Conservation (phyloP, 179 eudicot species). For the Beta macrorhiza region DNA sequence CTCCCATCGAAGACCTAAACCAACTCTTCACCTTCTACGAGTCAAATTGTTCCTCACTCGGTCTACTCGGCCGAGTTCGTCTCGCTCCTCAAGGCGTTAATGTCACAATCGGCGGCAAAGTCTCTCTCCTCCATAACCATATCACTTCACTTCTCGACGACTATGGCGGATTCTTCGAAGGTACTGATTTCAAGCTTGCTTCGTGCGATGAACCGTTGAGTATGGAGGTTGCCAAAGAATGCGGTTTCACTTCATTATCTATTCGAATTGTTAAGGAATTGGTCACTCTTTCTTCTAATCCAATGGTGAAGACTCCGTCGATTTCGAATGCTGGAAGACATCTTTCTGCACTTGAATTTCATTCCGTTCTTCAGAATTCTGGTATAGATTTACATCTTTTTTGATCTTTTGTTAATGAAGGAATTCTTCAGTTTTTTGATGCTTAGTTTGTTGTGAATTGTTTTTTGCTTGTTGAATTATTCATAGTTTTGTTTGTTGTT, state of each 20-base stretch:
- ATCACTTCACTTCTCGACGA: slow-evolving; percentile 48
- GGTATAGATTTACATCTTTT: slow-evolving; percentile 32
- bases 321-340: slow-evolving; percentile 76
- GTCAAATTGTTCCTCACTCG: slow-evolving; percentile 69
- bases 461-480: not conserved
- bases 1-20: slow-evolving; percentile 50
- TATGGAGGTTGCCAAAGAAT: slow-evolving; percentile 73
- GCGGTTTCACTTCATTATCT: slow-evolving; percentile 87
- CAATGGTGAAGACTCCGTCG: slow-evolving; percentile 57
- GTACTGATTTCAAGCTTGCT: slow-evolving; percentile 93
- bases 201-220: slow-evolving; percentile 59
- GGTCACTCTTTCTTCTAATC: slow-evolving; percentile 74
- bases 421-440: not conserved
- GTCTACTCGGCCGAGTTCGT: slow-evolving; percentile 87
- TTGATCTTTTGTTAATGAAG: not conserved
- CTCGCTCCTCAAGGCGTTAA: slow-evolving; percentile 86
- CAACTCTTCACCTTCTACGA: slow-evolving; percentile 55
- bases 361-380: slow-evolving; percentile 65
- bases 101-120: slow-evolving; percentile 83
- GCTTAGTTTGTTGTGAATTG: not conserved
- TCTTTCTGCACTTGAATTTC: slow-evolving; percentile 87
- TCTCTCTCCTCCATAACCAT: slow-evolving; percentile 57
- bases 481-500: not conserved
- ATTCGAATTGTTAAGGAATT: slow-evolving; percentile 87
- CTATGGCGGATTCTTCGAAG: slow-evolving; percentile 54